A percentile compares a stretch with the other conserved stretches of the same genome.
Conservation (phyloP, 208 protist species). For the Leishmania gerbilli region DNA sequence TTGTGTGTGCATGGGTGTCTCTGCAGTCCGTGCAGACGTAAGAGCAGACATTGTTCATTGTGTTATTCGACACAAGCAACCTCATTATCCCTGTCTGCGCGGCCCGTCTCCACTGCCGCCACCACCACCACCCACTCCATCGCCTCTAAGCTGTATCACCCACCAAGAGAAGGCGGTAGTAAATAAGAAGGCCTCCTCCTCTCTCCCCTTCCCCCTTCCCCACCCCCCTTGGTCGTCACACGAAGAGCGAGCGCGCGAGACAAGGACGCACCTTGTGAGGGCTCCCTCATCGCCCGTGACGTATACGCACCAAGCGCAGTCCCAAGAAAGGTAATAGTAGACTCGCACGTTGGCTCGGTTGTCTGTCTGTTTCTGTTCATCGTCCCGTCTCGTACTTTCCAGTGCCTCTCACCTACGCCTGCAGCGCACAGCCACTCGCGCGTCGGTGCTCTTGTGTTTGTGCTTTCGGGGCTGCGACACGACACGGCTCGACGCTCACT, state of each 20-base stretch:
- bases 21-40: background rate
- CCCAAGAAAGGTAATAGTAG: background rate
- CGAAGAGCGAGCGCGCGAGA: background rate
- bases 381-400: background rate
- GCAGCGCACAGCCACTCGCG: background rate
- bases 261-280: background rate
- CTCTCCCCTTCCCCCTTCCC: background rate
- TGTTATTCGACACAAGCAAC: slow-evolving; percentile 1
- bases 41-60: slow-evolving; percentile 6
- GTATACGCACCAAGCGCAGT: background rate
- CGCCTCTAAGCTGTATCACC: background rate
- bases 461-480: background rate
- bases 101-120: background rate
- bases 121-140: background rate
- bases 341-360: background rate
- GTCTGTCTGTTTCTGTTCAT: background rate
- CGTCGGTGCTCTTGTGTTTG: background rate
- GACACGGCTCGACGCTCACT: background rate
- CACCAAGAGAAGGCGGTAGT: background rate
- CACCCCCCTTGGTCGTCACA: background rate
- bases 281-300: background rate
- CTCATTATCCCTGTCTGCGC: background rate
- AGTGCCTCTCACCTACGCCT: background rate
- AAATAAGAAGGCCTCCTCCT: background rate
- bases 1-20: slow-evolving; percentile 12